Percentiles rank a stretch among this genome's conserved stretches.
phyloP scores from a whole-genome alignment of 441 rosid species.

The Euphorbia neoarborescens region DNA sequence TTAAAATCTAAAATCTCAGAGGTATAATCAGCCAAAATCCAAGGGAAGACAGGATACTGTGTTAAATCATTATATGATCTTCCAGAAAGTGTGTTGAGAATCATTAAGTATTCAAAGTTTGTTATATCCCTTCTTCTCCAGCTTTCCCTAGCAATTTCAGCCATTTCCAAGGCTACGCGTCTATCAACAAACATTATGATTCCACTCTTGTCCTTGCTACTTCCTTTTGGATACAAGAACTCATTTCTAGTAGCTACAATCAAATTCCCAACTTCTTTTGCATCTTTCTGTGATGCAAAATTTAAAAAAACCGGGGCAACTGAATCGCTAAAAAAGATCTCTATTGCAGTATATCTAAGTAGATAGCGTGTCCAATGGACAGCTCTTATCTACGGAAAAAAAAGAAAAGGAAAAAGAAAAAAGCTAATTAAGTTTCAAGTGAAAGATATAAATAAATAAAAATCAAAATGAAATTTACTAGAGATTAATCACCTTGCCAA shows the following conservation, averaged over 20 bases:
- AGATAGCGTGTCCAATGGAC: slow-evolving; percentile 96
- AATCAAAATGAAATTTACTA: slow-evolving; percentile 10
- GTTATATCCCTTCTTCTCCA: slow-evolving; percentile 98
- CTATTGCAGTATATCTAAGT: slow-evolving; percentile 88
- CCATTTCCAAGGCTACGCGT: slow-evolving; percentile 85
- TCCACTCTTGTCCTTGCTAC: slow-evolving; percentile 74
- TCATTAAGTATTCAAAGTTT: slow-evolving; percentile 92
- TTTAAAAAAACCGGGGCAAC: slow-evolving; percentile 73
- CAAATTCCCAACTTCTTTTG: slow-evolving; percentile 80
- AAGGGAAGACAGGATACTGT: slow-evolving; percentile 96
- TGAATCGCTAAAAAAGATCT: slow-evolving; percentile 75
- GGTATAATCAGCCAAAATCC: slow-evolving; percentile 93
- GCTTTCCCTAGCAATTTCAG: slow-evolving; percentile 89
- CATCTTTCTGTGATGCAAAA: slow-evolving; percentile 74
- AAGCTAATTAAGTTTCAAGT: slow-evolving; percentile 22
- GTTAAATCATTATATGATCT: slow-evolving; percentile 96
- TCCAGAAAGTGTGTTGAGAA: slow-evolving; percentile 91
- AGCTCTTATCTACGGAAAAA: slow-evolving; percentile 54
- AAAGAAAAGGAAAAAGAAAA: slow-evolving; percentile 17
- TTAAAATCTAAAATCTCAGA: slow-evolving; percentile 91
- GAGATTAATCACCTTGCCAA: slow-evolving; percentile 56
- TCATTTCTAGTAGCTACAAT: slow-evolving; percentile 91
- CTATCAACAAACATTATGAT: slow-evolving; percentile 78
- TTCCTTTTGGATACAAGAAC: slow-evolving; percentile 69
- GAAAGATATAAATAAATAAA: slow-evolving; percentile 18